phyloP scores from a whole-genome alignment of 1,284 basidiomycete species.

The Volvariella volvacea region DNA sequence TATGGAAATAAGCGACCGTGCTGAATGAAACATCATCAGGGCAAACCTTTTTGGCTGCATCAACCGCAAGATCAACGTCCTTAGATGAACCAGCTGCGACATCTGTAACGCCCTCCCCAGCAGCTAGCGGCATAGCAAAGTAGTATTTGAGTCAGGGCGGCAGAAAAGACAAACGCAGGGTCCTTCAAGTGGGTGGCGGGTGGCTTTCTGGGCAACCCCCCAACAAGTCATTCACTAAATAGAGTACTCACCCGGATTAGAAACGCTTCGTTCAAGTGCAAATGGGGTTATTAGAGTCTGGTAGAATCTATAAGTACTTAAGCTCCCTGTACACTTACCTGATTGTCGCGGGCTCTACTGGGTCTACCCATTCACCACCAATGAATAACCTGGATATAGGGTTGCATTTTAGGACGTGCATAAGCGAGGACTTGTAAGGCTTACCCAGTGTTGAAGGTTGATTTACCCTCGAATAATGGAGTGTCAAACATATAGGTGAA shows the following conservation, averaged over 20 bases:
- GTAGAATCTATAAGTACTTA: no score
- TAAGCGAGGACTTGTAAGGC: no score
- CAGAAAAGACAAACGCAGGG: no score
- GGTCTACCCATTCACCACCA: constrained; percentile 72
- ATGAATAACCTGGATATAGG: constrained; percentile 52
- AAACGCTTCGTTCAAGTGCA: constrained; percentile 38
- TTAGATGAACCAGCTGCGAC: constrained; percentile 62
- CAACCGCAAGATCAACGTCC: constrained; percentile 76
- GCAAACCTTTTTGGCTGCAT: constrained; percentile 63
- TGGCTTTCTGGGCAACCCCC: no score
- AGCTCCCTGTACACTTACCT: constrained; percentile 41
- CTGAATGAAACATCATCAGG: not conserved
- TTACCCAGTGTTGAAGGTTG: constrained; percentile 58
- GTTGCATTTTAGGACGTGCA: not conserved
- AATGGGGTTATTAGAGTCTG: not conserved
- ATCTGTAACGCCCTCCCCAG: constrained; percentile 61
- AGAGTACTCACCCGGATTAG: constrained; percentile 57
- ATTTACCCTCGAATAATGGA: constrained; percentile 63
- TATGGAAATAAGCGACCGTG: not conserved
- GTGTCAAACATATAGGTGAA: constrained; percentile 62
- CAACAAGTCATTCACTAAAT: not conserved
- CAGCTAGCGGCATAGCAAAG: constrained; percentile 45
- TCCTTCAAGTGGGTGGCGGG: no score
- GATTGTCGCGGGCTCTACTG: constrained; percentile 57
- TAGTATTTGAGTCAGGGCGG: not conserved